Percentiles rank a stretch among this genome's conserved stretches.
Conservation (phyloP, 139 green algal species). For the Tetraselmis striata region DNA sequence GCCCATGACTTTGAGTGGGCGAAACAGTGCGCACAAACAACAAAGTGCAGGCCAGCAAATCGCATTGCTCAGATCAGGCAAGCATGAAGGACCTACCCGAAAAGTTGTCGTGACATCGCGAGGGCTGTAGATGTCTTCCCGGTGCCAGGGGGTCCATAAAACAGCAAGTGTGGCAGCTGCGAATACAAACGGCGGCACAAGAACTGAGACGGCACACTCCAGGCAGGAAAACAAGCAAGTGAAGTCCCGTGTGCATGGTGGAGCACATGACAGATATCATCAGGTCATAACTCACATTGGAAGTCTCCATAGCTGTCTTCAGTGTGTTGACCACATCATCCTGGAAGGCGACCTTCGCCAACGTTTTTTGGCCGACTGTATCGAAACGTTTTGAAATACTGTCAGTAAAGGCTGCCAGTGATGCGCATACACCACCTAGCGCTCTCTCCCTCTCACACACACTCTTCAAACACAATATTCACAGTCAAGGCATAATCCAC, state of each 20-base stretch:
- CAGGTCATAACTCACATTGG: slow-evolving; percentile 75
- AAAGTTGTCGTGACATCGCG: slow-evolving; percentile 78
- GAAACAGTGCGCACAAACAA: too few species aligned
- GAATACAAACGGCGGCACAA: too few species aligned
- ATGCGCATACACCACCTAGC: background rate
- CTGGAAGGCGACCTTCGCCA: slow-evolving; percentile 88
- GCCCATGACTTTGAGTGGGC: too few species aligned
- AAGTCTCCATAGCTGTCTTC: slow-evolving; percentile 70
- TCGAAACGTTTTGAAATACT: background rate
- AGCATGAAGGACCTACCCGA: too few species aligned
- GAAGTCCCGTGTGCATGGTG: too few species aligned
- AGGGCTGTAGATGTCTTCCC: slow-evolving; percentile 96
- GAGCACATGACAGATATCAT: too few species aligned
- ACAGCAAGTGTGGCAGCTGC: slow-evolving; percentile 92
- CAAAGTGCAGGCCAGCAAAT: too few species aligned
- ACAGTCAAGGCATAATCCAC: too few species aligned
- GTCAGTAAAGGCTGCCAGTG: background rate
- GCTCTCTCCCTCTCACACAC: background rate
- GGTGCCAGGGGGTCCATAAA: slow-evolving; percentile 96
- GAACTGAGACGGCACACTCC: too few species aligned
- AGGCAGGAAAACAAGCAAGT: background rate
- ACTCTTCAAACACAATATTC: too few species aligned
- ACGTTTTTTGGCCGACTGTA: slow-evolving; percentile 80
- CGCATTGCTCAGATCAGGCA: too few species aligned
- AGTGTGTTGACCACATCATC: slow-evolving; percentile 89